Conservation (phyloP, 2,329 filamentous ascomycete species). For the Aspergillus flavus region DNA sequence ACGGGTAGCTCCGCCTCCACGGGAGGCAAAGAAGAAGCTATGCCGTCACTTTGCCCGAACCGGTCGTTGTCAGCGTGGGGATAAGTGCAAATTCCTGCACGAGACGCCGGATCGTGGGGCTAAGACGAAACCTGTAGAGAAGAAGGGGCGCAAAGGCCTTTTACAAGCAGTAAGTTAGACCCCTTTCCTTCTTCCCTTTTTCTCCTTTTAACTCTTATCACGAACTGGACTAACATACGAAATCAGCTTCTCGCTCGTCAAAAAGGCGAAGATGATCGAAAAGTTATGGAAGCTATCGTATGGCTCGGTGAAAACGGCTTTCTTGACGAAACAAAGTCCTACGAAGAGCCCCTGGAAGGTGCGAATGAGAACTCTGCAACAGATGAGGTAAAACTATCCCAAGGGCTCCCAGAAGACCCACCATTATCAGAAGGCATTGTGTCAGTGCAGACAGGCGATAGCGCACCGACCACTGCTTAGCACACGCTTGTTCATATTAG, state of each 20-base stretch:
- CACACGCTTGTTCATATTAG: background rate
- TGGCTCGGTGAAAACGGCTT: constrained; percentile 46
- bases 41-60: constrained; percentile 47
- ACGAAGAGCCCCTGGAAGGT: background rate
- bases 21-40: constrained; percentile 33
- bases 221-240: background rate
- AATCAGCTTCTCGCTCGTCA: constrained; percentile 45
- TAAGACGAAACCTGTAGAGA: constrained; percentile 32
- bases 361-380: background rate
- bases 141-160: constrained; percentile 43
- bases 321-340: constrained; percentile 31
- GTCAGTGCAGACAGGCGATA: background rate
- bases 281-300: constrained; percentile 45
- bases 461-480: background rate
- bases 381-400: background rate
- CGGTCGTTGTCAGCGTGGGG: constrained; percentile 46
- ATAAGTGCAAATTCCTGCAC: constrained; percentile 47
- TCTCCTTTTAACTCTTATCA: background rate
- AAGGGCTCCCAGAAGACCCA: background rate
- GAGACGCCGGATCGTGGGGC: constrained; percentile 34
- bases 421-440: background rate
- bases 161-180: constrained; percentile 44
- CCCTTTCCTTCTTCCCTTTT: background rate
- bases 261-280: constrained; percentile 45
- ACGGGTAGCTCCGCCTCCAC: constrained; percentile 41